These are phyloP conservation scores for Entelexis sorbosivorans DNA, from an alignment of 1,139 yeast genomes.

Conservation along the genomic window DNA sequence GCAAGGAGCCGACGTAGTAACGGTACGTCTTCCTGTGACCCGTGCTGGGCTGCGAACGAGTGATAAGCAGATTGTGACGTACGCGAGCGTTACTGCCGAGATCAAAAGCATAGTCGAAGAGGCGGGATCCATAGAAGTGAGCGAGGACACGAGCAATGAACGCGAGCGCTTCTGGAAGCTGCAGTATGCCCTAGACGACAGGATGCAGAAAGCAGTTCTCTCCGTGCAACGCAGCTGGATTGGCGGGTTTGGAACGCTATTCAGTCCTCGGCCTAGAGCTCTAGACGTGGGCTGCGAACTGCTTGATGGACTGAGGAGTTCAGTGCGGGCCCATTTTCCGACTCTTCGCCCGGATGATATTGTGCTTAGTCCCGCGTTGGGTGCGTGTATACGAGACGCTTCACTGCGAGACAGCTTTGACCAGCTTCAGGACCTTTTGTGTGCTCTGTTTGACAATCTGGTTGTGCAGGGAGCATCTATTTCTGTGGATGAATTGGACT, in stretches of 20 bases:
- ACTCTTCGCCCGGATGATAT: neutral
- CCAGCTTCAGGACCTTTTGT: conserved; percentile 50
- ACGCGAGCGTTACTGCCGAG: neutral
- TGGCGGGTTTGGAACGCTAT: conserved; percentile 66
- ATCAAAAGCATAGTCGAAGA: neutral
- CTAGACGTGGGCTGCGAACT: neutral
- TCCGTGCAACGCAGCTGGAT: conserved; percentile 60
- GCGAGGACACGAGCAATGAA: neutral
- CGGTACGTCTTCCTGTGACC: neutral
- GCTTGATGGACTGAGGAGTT: neutral
- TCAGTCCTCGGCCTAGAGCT: conserved; percentile 25
- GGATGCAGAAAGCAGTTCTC: conserved; percentile 44
- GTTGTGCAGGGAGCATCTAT: conserved; percentile 54
- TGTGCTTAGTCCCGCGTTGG: neutral
- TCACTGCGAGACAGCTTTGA: neutral
- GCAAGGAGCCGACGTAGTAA: neutral
- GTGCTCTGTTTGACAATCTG: conserved; percentile 49
- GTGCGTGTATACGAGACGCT: neutral
- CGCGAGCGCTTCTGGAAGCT: conserved; percentile 64
- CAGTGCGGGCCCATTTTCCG: neutral
- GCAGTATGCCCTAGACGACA: conserved; percentile 51
- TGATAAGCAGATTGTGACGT: neutral
- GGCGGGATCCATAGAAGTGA: neutral
- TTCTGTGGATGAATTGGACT: conserved; percentile 54
- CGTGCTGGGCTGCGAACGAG: neutral